Conservation (phyloP, 192 early-diverging fungal genomes). For the Umbelopsis isabellina region DNA sequence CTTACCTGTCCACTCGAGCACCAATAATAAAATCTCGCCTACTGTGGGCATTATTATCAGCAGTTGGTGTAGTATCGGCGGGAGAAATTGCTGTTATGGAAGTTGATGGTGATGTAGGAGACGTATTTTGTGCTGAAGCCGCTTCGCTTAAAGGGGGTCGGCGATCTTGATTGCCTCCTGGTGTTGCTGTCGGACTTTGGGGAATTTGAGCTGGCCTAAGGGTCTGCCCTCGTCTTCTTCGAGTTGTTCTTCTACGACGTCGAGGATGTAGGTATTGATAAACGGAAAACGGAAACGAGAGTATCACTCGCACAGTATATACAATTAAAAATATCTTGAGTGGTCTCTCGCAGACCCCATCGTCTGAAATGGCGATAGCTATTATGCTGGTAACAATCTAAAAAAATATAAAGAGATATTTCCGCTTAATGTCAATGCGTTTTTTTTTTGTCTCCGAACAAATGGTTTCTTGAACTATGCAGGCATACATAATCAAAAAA, state of each 20-base stretch:
- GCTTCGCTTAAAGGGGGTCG: background rate
- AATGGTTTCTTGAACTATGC: background rate
- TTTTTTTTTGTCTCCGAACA: background rate
- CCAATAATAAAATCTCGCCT: background rate
- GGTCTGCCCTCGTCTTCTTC: slow-evolving; percentile 28
- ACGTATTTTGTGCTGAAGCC: background rate
- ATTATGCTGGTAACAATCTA: slow-evolving; percentile 60
- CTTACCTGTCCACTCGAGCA: slow-evolving; percentile 33
- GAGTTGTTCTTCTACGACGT: slow-evolving; percentile 34
- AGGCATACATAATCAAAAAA: background rate
- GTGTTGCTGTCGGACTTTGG: background rate
- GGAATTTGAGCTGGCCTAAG: background rate
- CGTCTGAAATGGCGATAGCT: slow-evolving; percentile 51
- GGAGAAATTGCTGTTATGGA: background rate
- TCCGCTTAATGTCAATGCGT: slow-evolving; percentile 11
- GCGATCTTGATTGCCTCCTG: background rate
- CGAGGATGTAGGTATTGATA: slow-evolving; percentile 59
- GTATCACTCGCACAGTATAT: slow-evolving; percentile 51
- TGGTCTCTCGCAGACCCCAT: slow-evolving; percentile 41
- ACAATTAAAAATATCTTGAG: slow-evolving; percentile 62
- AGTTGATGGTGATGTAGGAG: background rate
- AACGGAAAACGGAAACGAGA: slow-evolving; percentile 63
- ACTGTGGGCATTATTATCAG: slow-evolving; percentile 3
- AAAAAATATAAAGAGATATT: background rate
- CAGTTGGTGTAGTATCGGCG: background rate